Evolutionary conservation across 306 rosid species (phyloP), one percentile per base, ranked within the genome.

Genomic region (Casuarina equisetifolia): DNA sequence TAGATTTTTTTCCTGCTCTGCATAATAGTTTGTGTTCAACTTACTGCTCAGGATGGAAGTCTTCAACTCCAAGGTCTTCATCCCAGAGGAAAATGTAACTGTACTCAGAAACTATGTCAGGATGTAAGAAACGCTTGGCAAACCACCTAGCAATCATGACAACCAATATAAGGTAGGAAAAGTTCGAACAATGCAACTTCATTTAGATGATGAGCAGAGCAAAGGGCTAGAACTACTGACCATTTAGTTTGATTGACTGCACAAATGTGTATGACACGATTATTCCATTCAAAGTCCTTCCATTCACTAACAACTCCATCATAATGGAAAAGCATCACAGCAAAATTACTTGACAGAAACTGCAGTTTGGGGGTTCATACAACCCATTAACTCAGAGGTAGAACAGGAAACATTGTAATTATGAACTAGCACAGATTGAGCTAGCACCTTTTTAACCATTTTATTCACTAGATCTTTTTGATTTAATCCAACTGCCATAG

Each of bases 61-160:
- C 1, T 9, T 95, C 91, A 1, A 95, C 96, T 80, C 99, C 99
- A 57, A 95, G 92, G 85, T 95, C 99, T 81, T 95, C 99, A 52
- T 95, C 99, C 99, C 99, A 95, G 36, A 95, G 97, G 85, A 95
- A 95, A 80, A 95, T 78, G 81, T 95, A 91, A 73, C 79, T 70
- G 81, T 95, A 95, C 53, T 86, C 90, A 25, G 92, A 92, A 75
- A 95, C 96, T 70, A 95, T 88, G 83, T 95, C 97, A 8, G 99
- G 99, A 82, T 95, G 99, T 59, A 95, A 81, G 90, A 95, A 95
- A 68, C 97, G 95, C 84, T 95, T 95, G 40, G 99, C 99, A 75
- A 91, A 92, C 99, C 99, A 95, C 97, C 99, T 95, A 83, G 49
- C 49, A 75, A 84, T 77, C 78, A 72, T 6, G 50, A 78, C 80